Evolutionary conservation across 805 yeast genomes (phyloP), one percentile per base, ranked within the genome.

Genomic region (Zygosaccharomyces bailii): DNA sequence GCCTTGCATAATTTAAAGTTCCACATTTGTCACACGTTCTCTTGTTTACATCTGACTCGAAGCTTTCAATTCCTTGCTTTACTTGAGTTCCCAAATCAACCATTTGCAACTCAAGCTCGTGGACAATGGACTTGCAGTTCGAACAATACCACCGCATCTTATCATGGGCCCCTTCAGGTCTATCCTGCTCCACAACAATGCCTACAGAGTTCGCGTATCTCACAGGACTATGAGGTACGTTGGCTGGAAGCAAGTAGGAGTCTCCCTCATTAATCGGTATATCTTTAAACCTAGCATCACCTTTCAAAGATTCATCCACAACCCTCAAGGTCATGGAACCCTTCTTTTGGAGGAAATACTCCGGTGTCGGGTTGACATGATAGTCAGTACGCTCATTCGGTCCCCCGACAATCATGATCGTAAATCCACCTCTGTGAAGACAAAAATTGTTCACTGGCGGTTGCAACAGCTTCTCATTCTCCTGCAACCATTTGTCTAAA

Each of bases 341-440:
- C 64, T 86, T 86, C 62, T 84, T 78, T 73, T 85, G 91, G 66
- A 84, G 81, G 63, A 90, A 90, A 78, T 88, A 90, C 59, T 90
- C 97, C 0, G 97, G 96, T 0, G 97, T 90, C 56, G 87, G 95
- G 60, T 90, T 90, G 39, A 90, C 78, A 59, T 90, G 97, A 61
- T 87, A 90, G 61, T 90, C 97, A 0, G 96, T 89, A 46, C 97
- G 73, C 57, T 83, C 95, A 62, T 90, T 90, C 3, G 97, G 97
- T 0, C 97, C 97, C 11, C 97, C 97, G 1, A 90, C 95, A 41
- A 89, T 81, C 96, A 90, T 90, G 29, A 89, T 88, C 0, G 96
- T 89, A 62, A 85, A 86, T 0, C 96, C 96, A 4, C 95, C 96
- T 38, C 89, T 73, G 65, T 90, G 96, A 21, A 90, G 76, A 59